These are phyloP conservation scores for Cylindrotheca closterium DNA, from an alignment of 108 stramenopile species.

Conservation along the genomic window DNA sequence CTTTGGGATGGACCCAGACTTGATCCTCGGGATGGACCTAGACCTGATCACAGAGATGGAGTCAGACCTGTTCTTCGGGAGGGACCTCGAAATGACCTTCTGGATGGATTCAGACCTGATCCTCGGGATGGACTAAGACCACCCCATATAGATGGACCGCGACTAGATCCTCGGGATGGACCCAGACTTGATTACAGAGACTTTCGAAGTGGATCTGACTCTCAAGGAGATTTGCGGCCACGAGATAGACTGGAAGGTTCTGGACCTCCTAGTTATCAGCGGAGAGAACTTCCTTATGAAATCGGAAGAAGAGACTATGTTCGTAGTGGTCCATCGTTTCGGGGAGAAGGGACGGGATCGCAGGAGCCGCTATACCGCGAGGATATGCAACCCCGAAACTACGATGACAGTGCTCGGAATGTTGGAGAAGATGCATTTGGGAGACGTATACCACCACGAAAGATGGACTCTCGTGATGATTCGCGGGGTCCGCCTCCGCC, in stretches of 20 bases:
- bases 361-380: constrained; percentile 3
- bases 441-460: neutral
- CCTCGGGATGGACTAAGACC: no score
- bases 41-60: neutral
- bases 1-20: neutral
- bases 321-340: no score
- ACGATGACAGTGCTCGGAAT: neutral
- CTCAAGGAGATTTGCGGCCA: neutral
- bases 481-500: neutral
- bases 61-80: neutral
- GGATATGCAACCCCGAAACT: neutral
- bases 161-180: neutral
- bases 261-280: no score
- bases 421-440: no score
- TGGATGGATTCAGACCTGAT: no score
- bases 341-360: neutral
- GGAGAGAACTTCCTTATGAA: no score
- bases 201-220: neutral
- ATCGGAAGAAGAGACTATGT: no score
- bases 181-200: neutral
- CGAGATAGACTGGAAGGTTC: no score
- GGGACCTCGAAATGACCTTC: no score
- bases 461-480: neutral
- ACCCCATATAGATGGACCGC: constrained; percentile 1
- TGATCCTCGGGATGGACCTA: neutral